Conservation (phyloP, 352 stramenopile genomes). For the Phytopythium chamaehyphon region DNA sequence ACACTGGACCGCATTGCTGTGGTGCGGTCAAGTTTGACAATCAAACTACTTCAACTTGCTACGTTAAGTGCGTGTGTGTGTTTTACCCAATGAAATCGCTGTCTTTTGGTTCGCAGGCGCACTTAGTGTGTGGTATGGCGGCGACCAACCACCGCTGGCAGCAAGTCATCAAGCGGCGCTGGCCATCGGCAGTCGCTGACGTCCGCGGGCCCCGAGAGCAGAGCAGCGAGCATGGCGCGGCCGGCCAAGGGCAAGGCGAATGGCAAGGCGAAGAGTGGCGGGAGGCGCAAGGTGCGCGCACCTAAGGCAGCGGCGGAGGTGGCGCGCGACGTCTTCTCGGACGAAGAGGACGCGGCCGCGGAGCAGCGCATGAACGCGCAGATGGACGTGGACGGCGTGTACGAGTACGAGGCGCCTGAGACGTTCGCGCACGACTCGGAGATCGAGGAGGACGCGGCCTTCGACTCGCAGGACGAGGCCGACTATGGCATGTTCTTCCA, state of each 20-base stretch:
- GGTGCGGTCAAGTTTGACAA: no score
- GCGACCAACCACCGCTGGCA: constrained; percentile 8
- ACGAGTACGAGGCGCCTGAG: constrained; percentile 77
- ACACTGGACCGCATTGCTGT: no score
- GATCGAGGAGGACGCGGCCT: constrained; percentile 92
- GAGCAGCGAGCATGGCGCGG: constrained; percentile 12
- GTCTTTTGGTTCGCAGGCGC: no score
- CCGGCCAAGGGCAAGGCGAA: constrained; percentile 14
- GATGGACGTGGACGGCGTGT: constrained; percentile 77
- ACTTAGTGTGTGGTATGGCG: not conserved
- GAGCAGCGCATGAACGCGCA: constrained; percentile 56
- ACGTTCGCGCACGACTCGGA: constrained; percentile 89
- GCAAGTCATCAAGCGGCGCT: no score
- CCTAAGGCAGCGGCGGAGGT: constrained; percentile 12
- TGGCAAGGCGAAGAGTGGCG: constrained; percentile 17
- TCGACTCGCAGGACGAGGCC: constrained; percentile 92
- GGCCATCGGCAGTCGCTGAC: no score
- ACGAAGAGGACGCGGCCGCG: constrained; percentile 66
- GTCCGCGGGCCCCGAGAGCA: no score
- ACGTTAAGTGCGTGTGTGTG: no score
- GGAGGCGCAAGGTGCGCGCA: constrained; percentile 7
- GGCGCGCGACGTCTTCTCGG: constrained; percentile 68
- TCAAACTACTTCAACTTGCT: no score
- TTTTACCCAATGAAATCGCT: no score
- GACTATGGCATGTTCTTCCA: constrained; percentile 86